These are phyloP conservation scores for Cordia subcordata DNA, from an alignment of 257 asterid species.

Conservation along the genomic window DNA sequence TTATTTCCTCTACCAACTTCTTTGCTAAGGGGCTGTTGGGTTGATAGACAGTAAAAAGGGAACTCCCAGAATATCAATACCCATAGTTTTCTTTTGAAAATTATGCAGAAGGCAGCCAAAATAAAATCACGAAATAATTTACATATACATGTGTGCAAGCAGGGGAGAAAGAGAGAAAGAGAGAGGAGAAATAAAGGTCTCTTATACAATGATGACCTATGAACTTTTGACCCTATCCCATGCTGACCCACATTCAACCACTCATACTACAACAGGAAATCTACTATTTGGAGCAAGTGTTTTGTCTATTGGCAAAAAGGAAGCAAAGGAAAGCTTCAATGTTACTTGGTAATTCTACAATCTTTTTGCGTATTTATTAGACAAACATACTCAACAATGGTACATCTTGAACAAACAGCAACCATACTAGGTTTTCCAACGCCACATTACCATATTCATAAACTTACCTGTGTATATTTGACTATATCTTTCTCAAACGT, in stretches of 20 bases:
- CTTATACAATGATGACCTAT: too few species aligned
- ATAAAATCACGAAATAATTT: too few species aligned
- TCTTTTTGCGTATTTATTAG: too few species aligned
- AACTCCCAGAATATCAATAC: too few species aligned
- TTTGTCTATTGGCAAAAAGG: not conserved
- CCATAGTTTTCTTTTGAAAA: too few species aligned
- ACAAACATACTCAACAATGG: not conserved
- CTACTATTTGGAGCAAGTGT: not conserved
- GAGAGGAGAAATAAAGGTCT: too few species aligned
- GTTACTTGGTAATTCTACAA: not conserved
- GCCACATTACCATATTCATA: not conserved
- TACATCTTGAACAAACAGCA: not conserved
- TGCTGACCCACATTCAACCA: not conserved
- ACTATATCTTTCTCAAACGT: conserved; percentile 90
- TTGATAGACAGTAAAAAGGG: not conserved
- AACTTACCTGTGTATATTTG: conserved; percentile 77
- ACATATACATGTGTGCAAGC: too few species aligned
- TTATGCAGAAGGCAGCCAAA: too few species aligned
- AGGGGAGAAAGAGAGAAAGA: too few species aligned
- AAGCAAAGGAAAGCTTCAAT: not conserved
- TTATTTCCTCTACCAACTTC: not conserved
- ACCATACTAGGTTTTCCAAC: not conserved
- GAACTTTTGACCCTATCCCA: too few species aligned
- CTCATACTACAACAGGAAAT: not conserved
- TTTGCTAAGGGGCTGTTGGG: too few species aligned